Conservation (phyloP, 257 asterid genomes). For the Solanum etuberosum region DNA sequence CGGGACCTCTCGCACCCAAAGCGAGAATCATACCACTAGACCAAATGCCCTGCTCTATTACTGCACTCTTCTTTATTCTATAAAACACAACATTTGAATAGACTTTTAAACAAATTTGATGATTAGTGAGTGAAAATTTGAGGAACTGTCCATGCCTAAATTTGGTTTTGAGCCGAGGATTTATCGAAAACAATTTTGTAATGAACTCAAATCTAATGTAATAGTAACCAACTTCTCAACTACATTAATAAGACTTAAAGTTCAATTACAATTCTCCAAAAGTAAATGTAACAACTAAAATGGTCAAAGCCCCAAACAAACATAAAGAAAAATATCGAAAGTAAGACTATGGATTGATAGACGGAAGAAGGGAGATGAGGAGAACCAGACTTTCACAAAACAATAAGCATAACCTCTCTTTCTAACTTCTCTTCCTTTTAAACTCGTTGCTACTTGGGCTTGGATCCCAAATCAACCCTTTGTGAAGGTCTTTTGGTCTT, state of each 20-base stretch:
- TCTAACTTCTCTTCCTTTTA: no score
- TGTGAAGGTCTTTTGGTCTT: no score
- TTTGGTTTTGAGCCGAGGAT: not conserved
- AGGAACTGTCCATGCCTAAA: not conserved
- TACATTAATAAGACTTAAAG: not conserved
- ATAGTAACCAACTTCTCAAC: no score
- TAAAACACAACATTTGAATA: not conserved
- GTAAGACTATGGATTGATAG: no score
- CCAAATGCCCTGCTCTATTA: conserved; percentile 34
- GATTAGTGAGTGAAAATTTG: not conserved
- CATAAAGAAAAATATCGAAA: no score
- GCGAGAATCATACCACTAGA: conserved; percentile 87
- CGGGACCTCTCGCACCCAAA: conserved; percentile 78
- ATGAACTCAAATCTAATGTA: not conserved
- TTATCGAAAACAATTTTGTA: not conserved
- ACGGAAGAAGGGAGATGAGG: no score
- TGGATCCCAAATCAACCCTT: no score
- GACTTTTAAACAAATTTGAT: not conserved
- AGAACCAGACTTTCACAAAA: no score
- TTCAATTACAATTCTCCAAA: not conserved
- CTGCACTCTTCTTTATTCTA: not conserved
- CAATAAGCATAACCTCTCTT: no score
- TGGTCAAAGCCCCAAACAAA: no score
- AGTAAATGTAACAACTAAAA: no score
- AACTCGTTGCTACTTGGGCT: no score